Evolutionary conservation across 495 filamentous ascomycete species (phyloP), one percentile per base, ranked within the genome.

Genomic region (Glonium stellatum): DNA sequence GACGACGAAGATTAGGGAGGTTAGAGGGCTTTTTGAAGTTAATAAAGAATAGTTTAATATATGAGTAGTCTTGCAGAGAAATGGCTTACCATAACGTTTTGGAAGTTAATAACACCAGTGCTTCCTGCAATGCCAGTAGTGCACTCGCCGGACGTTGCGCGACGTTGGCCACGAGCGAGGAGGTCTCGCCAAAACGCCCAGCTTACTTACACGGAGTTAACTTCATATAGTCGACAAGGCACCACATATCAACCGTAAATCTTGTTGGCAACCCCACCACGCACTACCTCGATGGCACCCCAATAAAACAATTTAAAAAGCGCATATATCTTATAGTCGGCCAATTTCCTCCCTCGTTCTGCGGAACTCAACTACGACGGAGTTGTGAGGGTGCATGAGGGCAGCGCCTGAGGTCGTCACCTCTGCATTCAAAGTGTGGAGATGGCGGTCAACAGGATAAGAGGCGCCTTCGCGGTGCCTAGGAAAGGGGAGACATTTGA

Each of bases 401-500:
- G 74, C 74, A 72, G 76, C 76, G 73, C 75, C 75, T 61, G 63
- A 65, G 61, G 75, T 77, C 75, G 81, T 74, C 73, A 73, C 59
- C 67, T 66, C 62, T 68, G 70, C 64, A 74, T 58, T 46, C 61
- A 49, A 66, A 54, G 52, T 41, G 63, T 64, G 67, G 65, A 71
- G 66, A 92, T 95, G 88, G 93, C 93, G 69, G 92, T 97, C 73
- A 97, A 93, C 76, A 86, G 92, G 74, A 92, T 99, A 69, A 85
- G 89, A 69, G 90, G 89, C 73, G 93, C 91, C 73, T 96, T 99
- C 73, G 85, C 87, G 74, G 79, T 82, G 71, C 93, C 93, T 61
- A 83, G 87, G 70, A 99, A 99, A 79, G 93, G 93, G 73, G 93
- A 99, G 78, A 97, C 95, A 5, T 97, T 96, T 71, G 93, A 99